These are phyloP conservation scores for Penicillium sp. DNA, from an alignment of 2,329 filamentous ascomycete species.

Conservation along the genomic window DNA sequence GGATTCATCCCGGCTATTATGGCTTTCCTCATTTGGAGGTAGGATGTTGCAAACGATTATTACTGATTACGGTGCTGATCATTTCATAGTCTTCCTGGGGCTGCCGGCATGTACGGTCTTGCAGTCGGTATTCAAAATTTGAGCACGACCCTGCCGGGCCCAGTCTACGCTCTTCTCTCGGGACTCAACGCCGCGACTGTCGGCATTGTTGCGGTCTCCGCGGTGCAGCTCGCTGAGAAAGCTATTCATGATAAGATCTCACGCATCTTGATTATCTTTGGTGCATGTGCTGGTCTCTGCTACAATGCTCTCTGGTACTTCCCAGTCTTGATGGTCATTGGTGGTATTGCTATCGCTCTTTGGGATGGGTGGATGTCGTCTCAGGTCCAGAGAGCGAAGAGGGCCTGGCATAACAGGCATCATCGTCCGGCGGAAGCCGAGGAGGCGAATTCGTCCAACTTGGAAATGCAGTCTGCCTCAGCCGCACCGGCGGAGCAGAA, in stretches of 20 bases:
- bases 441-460: conserved; percentile 11
- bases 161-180: conserved; percentile 69
- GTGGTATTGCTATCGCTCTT: conserved; percentile 55
- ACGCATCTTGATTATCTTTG: conserved; percentile 64
- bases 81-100: conserved; percentile 62
- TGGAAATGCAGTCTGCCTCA: conserved; percentile 6
- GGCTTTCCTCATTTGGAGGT: conserved; percentile 67
- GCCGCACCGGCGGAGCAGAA: conserved; percentile 14
- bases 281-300: conserved; percentile 65
- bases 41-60: conserved; percentile 4
- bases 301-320: conserved; percentile 79
- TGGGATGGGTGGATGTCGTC: conserved; percentile 61
- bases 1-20: conserved; percentile 61
- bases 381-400: conserved; percentile 38
- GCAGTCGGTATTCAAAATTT: conserved; percentile 66
- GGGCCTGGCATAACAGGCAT: conserved; percentile 23
- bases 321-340: conserved; percentile 62
- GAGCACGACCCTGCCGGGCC: conserved; percentile 58
- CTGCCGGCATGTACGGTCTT: conserved; percentile 69
- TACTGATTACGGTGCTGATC: not conserved
- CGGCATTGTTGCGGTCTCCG: conserved; percentile 70
- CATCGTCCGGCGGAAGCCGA: conserved; percentile 12
- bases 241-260: conserved; percentile 67
- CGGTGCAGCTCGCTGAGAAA: conserved; percentile 67
- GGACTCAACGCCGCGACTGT: conserved; percentile 73